Conservation (phyloP, 2,329 filamentous ascomycete genomes). For the Fusarium sp. region DNA sequence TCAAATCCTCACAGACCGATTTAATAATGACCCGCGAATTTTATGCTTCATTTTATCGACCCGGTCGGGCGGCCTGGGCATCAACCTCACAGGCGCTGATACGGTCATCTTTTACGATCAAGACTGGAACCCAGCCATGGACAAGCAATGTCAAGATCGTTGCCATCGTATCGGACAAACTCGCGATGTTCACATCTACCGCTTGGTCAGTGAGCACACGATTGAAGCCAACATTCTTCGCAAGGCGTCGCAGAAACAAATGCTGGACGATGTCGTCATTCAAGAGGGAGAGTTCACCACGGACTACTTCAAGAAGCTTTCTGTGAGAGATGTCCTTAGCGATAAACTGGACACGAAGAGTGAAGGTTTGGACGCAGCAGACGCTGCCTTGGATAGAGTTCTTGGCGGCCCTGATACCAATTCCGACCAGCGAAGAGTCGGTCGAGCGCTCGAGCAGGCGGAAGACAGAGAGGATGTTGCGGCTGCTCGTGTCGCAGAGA, state of each 20-base stretch:
- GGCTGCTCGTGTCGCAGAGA: slow-evolving; percentile 88
- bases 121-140: slow-evolving; percentile 99
- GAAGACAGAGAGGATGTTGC: slow-evolving; percentile 94
- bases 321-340: slow-evolving; percentile 75
- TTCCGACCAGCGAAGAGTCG: slow-evolving; percentile 71
- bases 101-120: slow-evolving; percentile 99
- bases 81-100: slow-evolving; percentile 96
- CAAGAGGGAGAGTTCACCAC: slow-evolving; percentile 98
- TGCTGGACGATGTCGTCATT: slow-evolving; percentile 97
- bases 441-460: slow-evolving; percentile 84
- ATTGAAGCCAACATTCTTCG: slow-evolving; percentile 98
- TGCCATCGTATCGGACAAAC: slow-evolving; percentile 98
- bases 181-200: slow-evolving; percentile 97
- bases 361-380: slow-evolving; percentile 75
- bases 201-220: slow-evolving; percentile 90
- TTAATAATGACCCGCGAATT: slow-evolving; percentile 94
- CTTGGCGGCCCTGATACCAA: slow-evolving; percentile 75
- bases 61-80: slow-evolving; percentile 91
- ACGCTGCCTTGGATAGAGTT: slow-evolving; percentile 87
- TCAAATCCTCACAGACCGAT: slow-evolving; percentile 94
- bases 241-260: slow-evolving; percentile 96
- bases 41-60: slow-evolving; percentile 96
- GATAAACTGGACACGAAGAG: slow-evolving; percentile 65
- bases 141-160: slow-evolving; percentile 98
- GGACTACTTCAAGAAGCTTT: slow-evolving; percentile 90